A percentile compares a stretch with the other conserved stretches of the same genome.
Conservation (phyloP, 2,329 filamentous ascomycete species). For the Aspergillus ruber region DNA sequence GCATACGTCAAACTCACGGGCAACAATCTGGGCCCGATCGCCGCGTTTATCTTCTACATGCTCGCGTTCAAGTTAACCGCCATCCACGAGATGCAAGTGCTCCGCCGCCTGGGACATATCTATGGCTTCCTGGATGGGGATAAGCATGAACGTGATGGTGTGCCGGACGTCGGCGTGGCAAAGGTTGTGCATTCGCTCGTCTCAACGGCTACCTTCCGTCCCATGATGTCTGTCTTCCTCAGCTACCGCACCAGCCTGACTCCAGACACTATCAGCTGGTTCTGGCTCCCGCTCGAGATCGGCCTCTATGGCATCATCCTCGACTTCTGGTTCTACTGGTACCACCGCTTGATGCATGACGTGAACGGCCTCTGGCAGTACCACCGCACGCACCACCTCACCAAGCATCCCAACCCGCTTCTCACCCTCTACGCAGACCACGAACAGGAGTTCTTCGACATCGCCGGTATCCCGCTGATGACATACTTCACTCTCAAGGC, state of each 20-base stretch:
- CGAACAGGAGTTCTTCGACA: conserved; percentile 21
- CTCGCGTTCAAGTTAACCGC: conserved; percentile 17
- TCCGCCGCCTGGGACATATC: conserved; percentile 17
- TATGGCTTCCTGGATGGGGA: conserved; percentile 21
- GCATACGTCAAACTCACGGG: conserved; percentile 17
- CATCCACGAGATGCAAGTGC: conserved; percentile 19
- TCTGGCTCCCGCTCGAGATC: conserved; percentile 16
- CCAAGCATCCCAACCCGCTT: conserved; percentile 20
- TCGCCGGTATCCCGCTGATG: conserved; percentile 17
- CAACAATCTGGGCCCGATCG: conserved; percentile 13
- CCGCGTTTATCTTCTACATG: conserved; percentile 17
- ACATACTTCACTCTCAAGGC: conserved; percentile 15
- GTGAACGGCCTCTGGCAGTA: conserved; percentile 17
- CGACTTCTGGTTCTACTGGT: conserved; percentile 25
- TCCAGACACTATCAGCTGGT: conserved; percentile 13
- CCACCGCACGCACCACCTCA: conserved; percentile 21
- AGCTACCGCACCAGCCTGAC: conserved; percentile 12
- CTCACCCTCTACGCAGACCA: conserved; percentile 18
- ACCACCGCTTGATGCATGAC: conserved; percentile 21
- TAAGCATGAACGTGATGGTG: conserved; percentile 20
- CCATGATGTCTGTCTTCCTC: conserved; percentile 21
- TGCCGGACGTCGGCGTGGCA: conserved; percentile 19
- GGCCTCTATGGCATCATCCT: conserved; percentile 20
- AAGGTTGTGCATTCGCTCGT: conserved; percentile 19
- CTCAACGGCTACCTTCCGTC: conserved; percentile 17